Conservation (phyloP, 148 eudicot species). For the Chenopodium suecicum region DNA sequence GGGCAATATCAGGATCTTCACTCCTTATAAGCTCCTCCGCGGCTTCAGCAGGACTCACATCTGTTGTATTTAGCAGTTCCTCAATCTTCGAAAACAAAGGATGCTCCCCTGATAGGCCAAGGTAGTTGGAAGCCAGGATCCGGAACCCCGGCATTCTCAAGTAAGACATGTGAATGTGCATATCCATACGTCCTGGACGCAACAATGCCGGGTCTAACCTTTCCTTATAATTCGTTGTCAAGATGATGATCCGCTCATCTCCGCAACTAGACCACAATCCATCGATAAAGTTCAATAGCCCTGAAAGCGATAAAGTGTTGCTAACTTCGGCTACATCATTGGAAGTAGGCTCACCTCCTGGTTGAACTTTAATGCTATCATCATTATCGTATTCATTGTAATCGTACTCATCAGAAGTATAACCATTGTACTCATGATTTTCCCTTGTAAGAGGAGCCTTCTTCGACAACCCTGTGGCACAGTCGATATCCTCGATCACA, state of each 20-base stretch:
- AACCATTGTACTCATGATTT: not conserved
- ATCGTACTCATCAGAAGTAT: not conserved
- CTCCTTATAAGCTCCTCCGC: conserved; percentile 49
- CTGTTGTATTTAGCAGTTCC: conserved; percentile 18
- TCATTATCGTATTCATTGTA: not conserved
- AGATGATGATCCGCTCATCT: conserved; percentile 39
- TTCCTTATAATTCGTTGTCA: conserved; percentile 40
- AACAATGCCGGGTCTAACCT: conserved; percentile 37
- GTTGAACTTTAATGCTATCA: not conserved
- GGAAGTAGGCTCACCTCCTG: not conserved
- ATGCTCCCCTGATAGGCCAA: conserved; percentile 31
- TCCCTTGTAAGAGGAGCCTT: not conserved
- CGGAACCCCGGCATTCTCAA: conserved; percentile 31
- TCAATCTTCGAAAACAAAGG: conserved; percentile 34
- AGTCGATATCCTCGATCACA: conserved; percentile 30
- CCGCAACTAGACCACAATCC: conserved; percentile 53
- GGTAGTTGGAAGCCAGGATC: conserved; percentile 37
- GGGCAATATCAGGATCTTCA: conserved; percentile 35
- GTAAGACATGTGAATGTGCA: conserved; percentile 44
- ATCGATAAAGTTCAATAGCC: conserved; percentile 35
- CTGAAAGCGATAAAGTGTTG: conserved; percentile 24
- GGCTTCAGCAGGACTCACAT: conserved; percentile 43
- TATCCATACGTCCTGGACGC: conserved; percentile 43
- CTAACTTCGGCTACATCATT: too few relatives aligned
- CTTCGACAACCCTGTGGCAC: conserved; percentile 20